Evolutionary conservation across 2,329 filamentous ascomycete genomes (phyloP), one percentile per base, ranked within the genome.

Genomic region (Pleoardoris graminearum): DNA sequence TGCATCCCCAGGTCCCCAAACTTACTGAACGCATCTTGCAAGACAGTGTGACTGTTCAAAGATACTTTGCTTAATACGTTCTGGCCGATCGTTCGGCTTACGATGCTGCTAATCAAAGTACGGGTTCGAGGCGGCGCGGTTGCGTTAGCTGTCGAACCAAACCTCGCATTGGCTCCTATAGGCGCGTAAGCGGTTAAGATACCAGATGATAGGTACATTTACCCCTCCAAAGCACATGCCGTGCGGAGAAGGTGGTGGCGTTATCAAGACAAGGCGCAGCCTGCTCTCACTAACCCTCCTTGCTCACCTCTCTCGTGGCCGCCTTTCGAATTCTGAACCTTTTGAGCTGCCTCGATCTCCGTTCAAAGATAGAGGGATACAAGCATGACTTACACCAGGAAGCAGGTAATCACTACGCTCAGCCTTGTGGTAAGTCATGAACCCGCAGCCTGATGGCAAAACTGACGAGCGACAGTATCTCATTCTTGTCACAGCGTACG

Each of bases 371-470:
- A 10, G 25, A 27, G 25, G 6, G 5, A 10, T 27, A 17, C 17
- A 6, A 36, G 4, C 11, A 74, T 74, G 71, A 57, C 68, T 11
- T 71, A 68, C 60, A 75, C 67, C 8, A 66, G 66, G 32, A 73
- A 75, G 48, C 73, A 75, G 48, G 57, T 75, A 33, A 63, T 75
- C 32, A 74, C 71, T 30, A 68, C 66, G 53, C 38, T 75, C 43
- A 76, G 73, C 53, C 64, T 74, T 23, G 48, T 75, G 17, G 73
- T 74, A 59, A 56, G 68, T 54, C 3, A 7, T 10, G 21, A 27
- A 12, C 29, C 30, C 10, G 10, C n/a, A 33, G 17, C n/a, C 16
- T 27, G 33, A 44, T 10, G 11, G 50, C 10, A 7, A 17, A 49
- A 25, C 53, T 48, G 55, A 42, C 36, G 44, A 8, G n/a, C 32